Evolutionary conservation across 345 rosid genomes (phyloP), one percentile per base, ranked within the genome.

Genomic region (Zanthoxylum bungeanum): DNA sequence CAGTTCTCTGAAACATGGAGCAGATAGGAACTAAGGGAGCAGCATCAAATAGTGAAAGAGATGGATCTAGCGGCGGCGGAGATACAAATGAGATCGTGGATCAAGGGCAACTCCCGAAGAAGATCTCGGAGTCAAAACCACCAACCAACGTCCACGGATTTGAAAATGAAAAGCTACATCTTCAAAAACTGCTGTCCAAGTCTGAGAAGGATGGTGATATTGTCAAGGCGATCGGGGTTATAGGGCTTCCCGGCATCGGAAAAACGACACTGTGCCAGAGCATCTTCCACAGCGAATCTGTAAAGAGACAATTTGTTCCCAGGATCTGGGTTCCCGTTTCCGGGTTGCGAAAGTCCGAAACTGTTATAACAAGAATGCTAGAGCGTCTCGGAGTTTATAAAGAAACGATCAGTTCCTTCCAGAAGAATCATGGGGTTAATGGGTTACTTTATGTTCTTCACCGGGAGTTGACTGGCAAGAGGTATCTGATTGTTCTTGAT

Each of bases 401-500:
- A 11, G 24, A 46, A 40, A 51, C 0, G 19, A 27, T 14, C 16
- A 3, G 11, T 27, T 52, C 58, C 58, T 24, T 52, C 24, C 9
- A 0, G 12, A 52, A 44, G 17, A 21, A 17, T 16, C 21, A 64
- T 39, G 72, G 56, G 7, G 33, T 61, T 17, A 7, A 7, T 49
- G 74, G 76, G 44, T 42, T 79, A 9, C 25, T 50, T 8, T 65
- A 40, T 27, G 73, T 70, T 11, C 56, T 49, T 49, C 66, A 71
- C 33, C 55, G 21, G 33, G 66, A 68, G 66, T 53, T 75, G 49
- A 16, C 11, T 39, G 76, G 76, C 9, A 72, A 79, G 72, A 79
- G 36, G 30, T 68, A 75, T 22, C 39, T 79, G 47, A 72, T 79
- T 9, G 76, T 79, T 60, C 67, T 79, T 0, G 68, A 75, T 16